phyloP scores from a whole-genome alignment of 768 basidiomycete species.

The Termitomyces sp. region DNA sequence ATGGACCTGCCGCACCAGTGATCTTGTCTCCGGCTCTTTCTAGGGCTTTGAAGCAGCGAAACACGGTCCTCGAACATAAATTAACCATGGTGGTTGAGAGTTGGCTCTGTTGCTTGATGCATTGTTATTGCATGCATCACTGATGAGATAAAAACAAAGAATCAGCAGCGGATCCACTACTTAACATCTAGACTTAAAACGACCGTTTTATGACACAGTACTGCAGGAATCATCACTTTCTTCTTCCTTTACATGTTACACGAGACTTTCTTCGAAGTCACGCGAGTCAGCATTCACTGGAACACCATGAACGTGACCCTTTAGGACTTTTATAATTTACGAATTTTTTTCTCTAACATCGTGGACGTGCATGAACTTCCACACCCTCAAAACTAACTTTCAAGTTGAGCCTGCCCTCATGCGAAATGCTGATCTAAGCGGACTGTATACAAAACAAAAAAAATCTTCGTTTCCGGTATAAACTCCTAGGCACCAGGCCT shows the following conservation, averaged over 20 bases:
- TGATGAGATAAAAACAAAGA: background rate
- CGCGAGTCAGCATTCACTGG: background rate
- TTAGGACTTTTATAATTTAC: background rate
- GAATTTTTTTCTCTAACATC: background rate
- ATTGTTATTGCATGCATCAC: background rate
- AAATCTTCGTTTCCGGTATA: background rate
- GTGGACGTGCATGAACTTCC: no score
- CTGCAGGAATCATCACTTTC: background rate
- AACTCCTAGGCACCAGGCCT: background rate
- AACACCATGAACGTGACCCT: background rate
- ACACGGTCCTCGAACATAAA: background rate
- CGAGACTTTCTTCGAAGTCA: background rate
- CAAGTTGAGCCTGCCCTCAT: no score
- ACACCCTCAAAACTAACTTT: no score
- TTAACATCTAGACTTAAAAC: background rate
- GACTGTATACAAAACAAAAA: background rate
- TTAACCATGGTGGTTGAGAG: background rate
- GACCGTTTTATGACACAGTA: background rate
- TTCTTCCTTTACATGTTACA: background rate
- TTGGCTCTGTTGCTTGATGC: background rate
- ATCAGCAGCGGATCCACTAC: background rate
- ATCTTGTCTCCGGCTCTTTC: conserved; percentile 74
- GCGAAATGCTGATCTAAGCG: no score
- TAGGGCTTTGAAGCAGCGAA: conserved; percentile 1
- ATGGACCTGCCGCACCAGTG: conserved; percentile 88